phyloP scores from a whole-genome alignment of 805 yeast genomes.

The Lipomyces japonicus region DNA sequence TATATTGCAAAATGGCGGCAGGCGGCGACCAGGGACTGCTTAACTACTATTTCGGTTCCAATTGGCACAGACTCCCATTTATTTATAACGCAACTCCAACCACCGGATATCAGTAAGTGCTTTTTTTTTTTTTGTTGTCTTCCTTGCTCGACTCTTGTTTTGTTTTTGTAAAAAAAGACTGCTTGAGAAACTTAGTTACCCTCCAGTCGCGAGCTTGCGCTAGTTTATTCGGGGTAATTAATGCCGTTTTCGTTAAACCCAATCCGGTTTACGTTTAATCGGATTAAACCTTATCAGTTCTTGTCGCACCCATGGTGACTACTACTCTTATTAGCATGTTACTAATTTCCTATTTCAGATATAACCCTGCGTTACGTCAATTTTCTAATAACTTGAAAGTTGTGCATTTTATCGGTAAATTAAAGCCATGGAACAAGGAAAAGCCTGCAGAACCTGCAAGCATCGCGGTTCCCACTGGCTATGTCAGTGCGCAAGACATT shows the following conservation, averaged over 20 bases:
- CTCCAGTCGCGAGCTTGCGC: too few relatives aligned
- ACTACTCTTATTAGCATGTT: too few relatives aligned
- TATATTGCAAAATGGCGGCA: background rate
- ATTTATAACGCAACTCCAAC: conserved; percentile 75
- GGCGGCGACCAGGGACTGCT: conserved; percentile 83
- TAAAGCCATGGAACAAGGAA: conserved; percentile 40
- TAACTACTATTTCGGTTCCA: conserved; percentile 59
- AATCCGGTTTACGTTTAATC: too few relatives aligned
- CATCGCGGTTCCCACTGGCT: conserved; percentile 12
- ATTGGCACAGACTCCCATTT: conserved; percentile 76
- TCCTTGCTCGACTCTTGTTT: background rate
- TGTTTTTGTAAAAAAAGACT: background rate
- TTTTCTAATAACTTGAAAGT: conserved; percentile 45
- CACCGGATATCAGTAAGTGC: conserved; percentile 57
- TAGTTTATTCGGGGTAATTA: too few relatives aligned
- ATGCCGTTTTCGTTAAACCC: too few relatives aligned
- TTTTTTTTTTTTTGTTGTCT: background rate
- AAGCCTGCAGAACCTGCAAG: conserved; percentile 6
- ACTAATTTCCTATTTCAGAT: too few relatives aligned
- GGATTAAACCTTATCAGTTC: too few relatives aligned
- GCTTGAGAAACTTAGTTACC: background rate
- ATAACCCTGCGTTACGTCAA: conserved; percentile 56
- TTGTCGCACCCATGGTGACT: too few relatives aligned
- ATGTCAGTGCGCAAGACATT: conserved; percentile 3
- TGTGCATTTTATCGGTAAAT: conserved; percentile 41